A percentile compares a stretch with the other conserved stretches of the same genome.
Evolutionary conservation across 1,284 basidiomycete genomes (phyloP).

Genomic region (Retiboletus fuscus): DNA sequence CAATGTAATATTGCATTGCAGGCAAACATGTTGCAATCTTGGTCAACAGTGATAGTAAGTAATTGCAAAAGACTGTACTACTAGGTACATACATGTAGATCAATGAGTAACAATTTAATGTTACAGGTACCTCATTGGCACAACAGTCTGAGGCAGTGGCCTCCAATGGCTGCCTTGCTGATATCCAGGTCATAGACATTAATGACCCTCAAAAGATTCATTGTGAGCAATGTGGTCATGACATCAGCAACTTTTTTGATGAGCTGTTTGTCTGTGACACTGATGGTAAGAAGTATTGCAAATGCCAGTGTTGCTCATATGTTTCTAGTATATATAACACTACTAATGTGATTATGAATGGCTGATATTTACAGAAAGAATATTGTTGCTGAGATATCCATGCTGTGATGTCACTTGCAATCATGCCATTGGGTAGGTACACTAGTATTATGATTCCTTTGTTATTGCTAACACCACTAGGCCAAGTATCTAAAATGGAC

Average conservation of each 20-base stretch:
- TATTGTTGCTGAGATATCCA: constrained; percentile 6
- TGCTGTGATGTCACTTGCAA: not conserved
- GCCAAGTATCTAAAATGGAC: constrained; percentile 17
- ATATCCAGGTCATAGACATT: constrained; percentile 6
- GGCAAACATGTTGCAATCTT: too few relatives aligned
- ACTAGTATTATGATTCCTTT: too few relatives aligned
- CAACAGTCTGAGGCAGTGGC: too few relatives aligned
- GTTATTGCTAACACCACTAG: not conserved
- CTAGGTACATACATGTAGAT: too few relatives aligned
- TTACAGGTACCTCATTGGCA: not conserved
- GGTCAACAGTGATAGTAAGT: not conserved
- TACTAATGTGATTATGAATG: not conserved
- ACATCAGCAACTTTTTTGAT: not conserved
- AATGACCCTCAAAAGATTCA: not conserved
- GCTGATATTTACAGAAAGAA: not conserved
- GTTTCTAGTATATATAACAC: not conserved
- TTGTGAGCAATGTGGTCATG: not conserved
- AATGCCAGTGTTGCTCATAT: constrained; percentile 5
- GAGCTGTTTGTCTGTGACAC: not conserved
- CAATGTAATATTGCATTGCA: not conserved
- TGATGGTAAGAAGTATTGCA: not conserved
- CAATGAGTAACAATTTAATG: not conserved
- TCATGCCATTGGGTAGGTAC: constrained; percentile 2
- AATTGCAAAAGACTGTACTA: not conserved
- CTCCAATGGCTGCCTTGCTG: not conserved